phyloP scores from a whole-genome alignment of 495 filamentous ascomycete genomes.

The Neurospora sp. region DNA sequence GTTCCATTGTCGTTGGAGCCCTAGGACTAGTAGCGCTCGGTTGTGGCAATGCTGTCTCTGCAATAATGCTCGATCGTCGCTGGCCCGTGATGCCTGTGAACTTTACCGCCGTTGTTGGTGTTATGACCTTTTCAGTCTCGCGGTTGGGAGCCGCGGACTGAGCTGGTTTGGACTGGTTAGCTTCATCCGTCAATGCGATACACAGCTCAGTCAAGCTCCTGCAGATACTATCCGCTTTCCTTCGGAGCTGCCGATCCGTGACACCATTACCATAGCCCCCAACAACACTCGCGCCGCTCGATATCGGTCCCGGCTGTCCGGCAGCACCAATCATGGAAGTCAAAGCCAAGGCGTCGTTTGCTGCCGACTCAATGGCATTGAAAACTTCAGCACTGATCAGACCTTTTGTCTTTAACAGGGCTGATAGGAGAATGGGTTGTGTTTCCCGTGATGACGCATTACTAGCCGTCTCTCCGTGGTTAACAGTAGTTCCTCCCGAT shows the following conservation, averaged over 20 bases:
- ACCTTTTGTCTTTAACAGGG: constrained; percentile 64
- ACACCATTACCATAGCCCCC: constrained; percentile 44
- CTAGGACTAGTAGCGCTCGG: constrained; percentile 42
- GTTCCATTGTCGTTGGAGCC: constrained; percentile 61
- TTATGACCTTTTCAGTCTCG: constrained; percentile 21
- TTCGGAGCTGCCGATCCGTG: constrained; percentile 72
- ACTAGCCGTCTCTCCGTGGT: constrained; percentile 20
- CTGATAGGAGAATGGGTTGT: constrained; percentile 72
- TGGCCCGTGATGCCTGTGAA: constrained; percentile 21
- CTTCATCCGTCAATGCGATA: constrained; percentile 64
- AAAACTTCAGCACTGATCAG: constrained; percentile 63
- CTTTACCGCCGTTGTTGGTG: constrained; percentile 25
- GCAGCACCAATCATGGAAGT: constrained; percentile 60
- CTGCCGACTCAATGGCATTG: constrained; percentile 69
- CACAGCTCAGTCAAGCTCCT: constrained; percentile 87
- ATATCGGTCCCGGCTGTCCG: constrained; percentile 50
- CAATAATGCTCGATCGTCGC: constrained; percentile 25
- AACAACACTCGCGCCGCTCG: constrained; percentile 47
- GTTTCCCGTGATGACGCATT: constrained; percentile 31
- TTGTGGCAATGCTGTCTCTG: constrained; percentile 20
- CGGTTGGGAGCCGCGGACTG: constrained; percentile 19
- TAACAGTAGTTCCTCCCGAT: constrained; percentile 35
- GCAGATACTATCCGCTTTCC: constrained; percentile 90
- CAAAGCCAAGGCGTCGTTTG: constrained; percentile 68
- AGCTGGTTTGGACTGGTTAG: constrained; percentile 21